Conservation (phyloP, 2,329 filamentous ascomycete genomes). For the Nothophaeocryptopus gaeumannii region DNA sequence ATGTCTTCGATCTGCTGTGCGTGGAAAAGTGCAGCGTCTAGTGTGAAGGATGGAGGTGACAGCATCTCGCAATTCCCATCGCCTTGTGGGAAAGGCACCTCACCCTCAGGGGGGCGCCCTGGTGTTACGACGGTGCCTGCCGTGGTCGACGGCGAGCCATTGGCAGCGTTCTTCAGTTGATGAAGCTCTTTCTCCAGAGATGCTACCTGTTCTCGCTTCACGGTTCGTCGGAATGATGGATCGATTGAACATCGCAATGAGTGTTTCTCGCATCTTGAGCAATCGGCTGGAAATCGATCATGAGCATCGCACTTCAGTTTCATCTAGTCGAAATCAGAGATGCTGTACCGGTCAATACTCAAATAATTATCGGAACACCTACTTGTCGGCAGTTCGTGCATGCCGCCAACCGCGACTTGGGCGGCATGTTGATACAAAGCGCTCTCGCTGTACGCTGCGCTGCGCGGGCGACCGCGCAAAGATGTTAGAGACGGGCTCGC, state of each 20-base stretch:
- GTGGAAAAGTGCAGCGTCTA: not conserved
- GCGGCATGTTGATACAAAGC: slow-evolving; percentile 3
- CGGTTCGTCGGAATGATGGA: slow-evolving; percentile 6
- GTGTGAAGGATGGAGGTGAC: too few species aligned
- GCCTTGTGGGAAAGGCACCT: too few species aligned
- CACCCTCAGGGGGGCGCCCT: too few species aligned
- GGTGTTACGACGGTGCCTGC: too few species aligned
- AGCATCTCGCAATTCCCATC: too few species aligned
- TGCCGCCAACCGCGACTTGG: slow-evolving; percentile 7
- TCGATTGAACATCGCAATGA: slow-evolving; percentile 9
- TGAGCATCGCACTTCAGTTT: slow-evolving; percentile 8
- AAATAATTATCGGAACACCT: too few species aligned
- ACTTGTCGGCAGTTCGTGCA: not conserved
- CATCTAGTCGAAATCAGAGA: not conserved
- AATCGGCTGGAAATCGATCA: slow-evolving; percentile 7
- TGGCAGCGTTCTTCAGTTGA: not conserved
- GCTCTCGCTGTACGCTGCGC: too few species aligned
- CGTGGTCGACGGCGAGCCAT: too few species aligned
- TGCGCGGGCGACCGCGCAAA: too few species aligned
- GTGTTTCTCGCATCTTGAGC: slow-evolving; percentile 4
- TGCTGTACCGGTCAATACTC: too few species aligned
- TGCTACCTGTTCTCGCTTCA: slow-evolving; percentile 4
- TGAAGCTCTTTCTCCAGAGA: slow-evolving; percentile 4
- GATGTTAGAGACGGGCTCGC: too few species aligned
- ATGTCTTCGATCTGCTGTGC: slow-evolving; percentile 4